Evolutionary conservation across 139 green algal species (phyloP).

Genomic region (Chlorella vulgaris): DNA sequence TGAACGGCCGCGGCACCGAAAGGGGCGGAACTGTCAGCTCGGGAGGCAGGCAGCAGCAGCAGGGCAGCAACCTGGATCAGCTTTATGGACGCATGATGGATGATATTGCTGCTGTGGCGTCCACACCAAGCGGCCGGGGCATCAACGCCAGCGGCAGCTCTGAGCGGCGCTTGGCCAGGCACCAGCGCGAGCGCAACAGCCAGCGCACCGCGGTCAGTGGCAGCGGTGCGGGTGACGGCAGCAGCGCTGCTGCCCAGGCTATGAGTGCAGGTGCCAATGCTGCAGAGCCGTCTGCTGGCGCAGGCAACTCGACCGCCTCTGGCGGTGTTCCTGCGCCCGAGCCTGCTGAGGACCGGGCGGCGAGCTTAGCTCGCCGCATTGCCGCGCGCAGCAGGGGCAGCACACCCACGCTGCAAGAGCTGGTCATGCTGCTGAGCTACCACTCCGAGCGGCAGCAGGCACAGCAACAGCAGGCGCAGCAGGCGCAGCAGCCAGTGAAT

Average conservation of each 20-base stretch:
- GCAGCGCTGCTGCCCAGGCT: too few relatives aligned
- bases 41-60: neutral
- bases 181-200: too few relatives aligned
- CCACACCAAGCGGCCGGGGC: conserved; percentile 1
- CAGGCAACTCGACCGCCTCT: too few relatives aligned
- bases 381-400: neutral
- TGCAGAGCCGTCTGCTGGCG: too few relatives aligned
- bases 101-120: conserved; percentile 8
- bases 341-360: too few relatives aligned
- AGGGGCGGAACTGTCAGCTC: too few relatives aligned
- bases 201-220: too few relatives aligned
- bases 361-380: too few relatives aligned
- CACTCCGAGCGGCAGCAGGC: conserved; percentile 4
- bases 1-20: too few relatives aligned
- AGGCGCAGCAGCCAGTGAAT: neutral
- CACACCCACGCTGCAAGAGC: neutral
- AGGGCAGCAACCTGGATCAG: neutral
- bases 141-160: conserved; percentile 8
- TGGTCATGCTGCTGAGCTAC: neutral
- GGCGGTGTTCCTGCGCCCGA: too few relatives aligned
- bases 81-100: conserved; percentile 6
- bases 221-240: too few relatives aligned
- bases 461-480: neutral
- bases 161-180: neutral
- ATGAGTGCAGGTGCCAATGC: too few relatives aligned